phyloP scores from a whole-genome alignment of 192 early-diverging fungal genomes.

The Umbelopsis isabellina region DNA sequence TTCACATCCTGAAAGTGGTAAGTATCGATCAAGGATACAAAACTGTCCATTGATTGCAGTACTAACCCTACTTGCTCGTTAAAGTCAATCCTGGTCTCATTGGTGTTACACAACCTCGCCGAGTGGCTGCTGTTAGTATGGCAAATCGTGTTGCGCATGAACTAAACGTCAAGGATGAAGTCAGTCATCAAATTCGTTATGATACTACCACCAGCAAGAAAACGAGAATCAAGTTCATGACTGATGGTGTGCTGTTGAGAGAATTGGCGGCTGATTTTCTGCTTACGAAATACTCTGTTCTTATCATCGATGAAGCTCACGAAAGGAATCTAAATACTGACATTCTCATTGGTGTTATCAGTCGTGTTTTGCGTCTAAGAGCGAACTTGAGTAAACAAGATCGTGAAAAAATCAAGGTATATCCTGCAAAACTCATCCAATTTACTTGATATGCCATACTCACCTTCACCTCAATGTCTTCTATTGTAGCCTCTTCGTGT shows the following conservation, averaged over 20 bases:
- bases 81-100: slow-evolving; percentile 83
- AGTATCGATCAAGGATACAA: not conserved
- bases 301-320: slow-evolving; percentile 99
- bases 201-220: slow-evolving; percentile 75
- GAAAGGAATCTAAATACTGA: slow-evolving; percentile 98
- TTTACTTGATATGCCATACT: slow-evolving; percentile 20
- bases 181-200: slow-evolving; percentile 90
- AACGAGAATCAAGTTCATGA: slow-evolving; percentile 98
- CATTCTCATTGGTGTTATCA: slow-evolving; percentile 95
- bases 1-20: slow-evolving; percentile 74
- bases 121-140: slow-evolving; percentile 98
- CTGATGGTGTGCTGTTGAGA: slow-evolving; percentile 97
- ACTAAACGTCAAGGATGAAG: slow-evolving; percentile 74
- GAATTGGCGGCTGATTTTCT: slow-evolving; percentile 89
- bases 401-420: slow-evolving; percentile 48
- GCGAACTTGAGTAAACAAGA: slow-evolving; percentile 61
- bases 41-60: not conserved
- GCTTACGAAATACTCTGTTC: slow-evolving; percentile 89
- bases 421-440: not conserved
- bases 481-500: slow-evolving; percentile 78
- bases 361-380: slow-evolving; percentile 84
- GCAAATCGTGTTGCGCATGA: slow-evolving; percentile 93
- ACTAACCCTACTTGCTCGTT: not conserved
- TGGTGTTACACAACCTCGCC: slow-evolving; percentile 96
- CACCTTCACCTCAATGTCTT: slow-evolving; percentile 4